phyloP scores from a whole-genome alignment of 2,329 filamentous ascomycete species.

The Blumeria hordei region DNA sequence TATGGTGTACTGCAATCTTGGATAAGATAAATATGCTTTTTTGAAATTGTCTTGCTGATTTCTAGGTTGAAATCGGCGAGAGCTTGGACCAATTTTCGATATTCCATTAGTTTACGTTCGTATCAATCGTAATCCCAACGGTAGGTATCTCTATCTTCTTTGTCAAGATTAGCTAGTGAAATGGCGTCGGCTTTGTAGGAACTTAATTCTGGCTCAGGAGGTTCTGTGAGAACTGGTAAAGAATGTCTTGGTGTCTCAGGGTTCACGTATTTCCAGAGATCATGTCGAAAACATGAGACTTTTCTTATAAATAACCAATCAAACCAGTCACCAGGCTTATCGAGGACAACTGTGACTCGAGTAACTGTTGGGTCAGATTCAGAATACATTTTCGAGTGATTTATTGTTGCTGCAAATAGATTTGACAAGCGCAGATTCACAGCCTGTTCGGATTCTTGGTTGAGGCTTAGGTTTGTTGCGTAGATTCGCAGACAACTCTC shows the following conservation, averaged over 20 bases:
- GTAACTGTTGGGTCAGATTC: background rate
- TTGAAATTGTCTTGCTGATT: background rate
- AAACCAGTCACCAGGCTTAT: background rate
- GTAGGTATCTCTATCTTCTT: background rate
- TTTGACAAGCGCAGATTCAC: too few relatives aligned
- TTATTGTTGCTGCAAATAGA: too few relatives aligned
- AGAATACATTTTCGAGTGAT: background rate
- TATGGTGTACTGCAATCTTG: background rate
- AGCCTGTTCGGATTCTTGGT: too few relatives aligned
- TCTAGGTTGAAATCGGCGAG: background rate
- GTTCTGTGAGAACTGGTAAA: background rate
- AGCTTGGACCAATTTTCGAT: background rate
- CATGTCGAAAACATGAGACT: background rate
- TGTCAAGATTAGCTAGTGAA: background rate
- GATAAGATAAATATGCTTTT: background rate
- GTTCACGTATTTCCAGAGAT: background rate
- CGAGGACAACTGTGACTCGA: background rate
- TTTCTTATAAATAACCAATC: background rate
- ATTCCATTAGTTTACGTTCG: background rate
- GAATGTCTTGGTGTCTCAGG: background rate
- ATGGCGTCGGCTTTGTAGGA: background rate
- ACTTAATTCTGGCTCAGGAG: background rate
- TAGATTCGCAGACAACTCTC: too few relatives aligned
- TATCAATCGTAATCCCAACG: background rate
- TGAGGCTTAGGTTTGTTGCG: too few relatives aligned